Conservation (phyloP, 2,329 filamentous ascomycete genomes). For the Pyrenochaeta sp. region DNA sequence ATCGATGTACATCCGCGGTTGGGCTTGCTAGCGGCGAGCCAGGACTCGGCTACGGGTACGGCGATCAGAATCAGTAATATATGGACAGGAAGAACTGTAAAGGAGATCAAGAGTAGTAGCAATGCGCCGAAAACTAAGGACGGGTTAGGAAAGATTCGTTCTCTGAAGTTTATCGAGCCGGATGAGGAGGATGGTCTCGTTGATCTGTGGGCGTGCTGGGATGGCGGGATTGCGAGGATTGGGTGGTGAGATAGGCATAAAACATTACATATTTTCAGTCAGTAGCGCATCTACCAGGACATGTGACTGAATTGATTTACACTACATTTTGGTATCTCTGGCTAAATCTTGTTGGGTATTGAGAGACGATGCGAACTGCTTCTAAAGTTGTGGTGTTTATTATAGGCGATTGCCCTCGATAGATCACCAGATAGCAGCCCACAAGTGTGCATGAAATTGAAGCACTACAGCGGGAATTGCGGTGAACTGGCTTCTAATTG, state of each 20-base stretch:
- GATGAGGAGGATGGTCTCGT: constrained; percentile 23
- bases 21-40: constrained; percentile 45
- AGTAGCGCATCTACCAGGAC: too few relatives aligned
- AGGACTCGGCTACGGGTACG: constrained; percentile 26
- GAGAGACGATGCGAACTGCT: too few relatives aligned
- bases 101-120: constrained; percentile 22
- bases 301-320: too few relatives aligned
- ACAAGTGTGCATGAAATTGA: too few relatives aligned
- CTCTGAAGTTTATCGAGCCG: constrained; percentile 42
- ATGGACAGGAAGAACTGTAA: constrained; percentile 39
- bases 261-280: too few relatives aligned
- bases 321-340: too few relatives aligned
- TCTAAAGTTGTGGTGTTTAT: too few relatives aligned
- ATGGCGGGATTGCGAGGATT: constrained; percentile 23
- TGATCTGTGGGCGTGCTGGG: constrained; percentile 36
- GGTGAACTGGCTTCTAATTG: too few relatives aligned
- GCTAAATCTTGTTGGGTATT: too few relatives aligned
- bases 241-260: not conserved
- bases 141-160: constrained; percentile 18
- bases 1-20: constrained; percentile 39
- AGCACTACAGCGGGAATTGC: too few relatives aligned
- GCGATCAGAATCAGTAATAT: constrained; percentile 43
- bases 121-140: not conserved
- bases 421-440: too few relatives aligned
- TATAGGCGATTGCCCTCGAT: too few relatives aligned